These are phyloP conservation scores for Boletus tomentosulus DNA, from an alignment of 768 basidiomycete species.

Conservation along the genomic window DNA sequence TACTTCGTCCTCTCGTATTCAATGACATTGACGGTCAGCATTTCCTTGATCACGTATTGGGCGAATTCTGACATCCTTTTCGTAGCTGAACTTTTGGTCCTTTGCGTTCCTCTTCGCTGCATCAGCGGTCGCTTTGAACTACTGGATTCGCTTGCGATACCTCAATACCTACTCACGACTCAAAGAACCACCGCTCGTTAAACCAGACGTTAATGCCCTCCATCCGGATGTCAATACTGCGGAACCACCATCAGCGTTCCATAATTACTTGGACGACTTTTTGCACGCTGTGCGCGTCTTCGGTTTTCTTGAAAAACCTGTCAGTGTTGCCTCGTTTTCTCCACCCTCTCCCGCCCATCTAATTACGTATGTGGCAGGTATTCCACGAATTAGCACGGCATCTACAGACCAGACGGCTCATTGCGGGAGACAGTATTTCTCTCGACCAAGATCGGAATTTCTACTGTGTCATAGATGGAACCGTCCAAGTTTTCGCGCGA, in stretches of 20 bases:
- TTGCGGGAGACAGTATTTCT: conserved; percentile 92
- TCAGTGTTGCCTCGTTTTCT: conserved; percentile 33
- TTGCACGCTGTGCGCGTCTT: conserved; percentile 94
- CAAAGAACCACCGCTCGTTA: conserved; percentile 77
- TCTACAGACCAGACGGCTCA: conserved; percentile 89
- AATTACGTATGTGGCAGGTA: conserved; percentile 45
- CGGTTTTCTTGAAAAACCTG: conserved; percentile 95
- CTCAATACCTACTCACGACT: conserved; percentile 72
- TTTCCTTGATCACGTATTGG: neutral
- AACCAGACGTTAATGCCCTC: conserved; percentile 79
- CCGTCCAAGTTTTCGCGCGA: conserved; percentile 86
- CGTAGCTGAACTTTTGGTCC: conserved; percentile 86
- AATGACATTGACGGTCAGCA: conserved; percentile 77
- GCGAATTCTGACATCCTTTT: conserved; percentile 8
- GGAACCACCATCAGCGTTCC: conserved; percentile 74
- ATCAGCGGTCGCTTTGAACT: conserved; percentile 65
- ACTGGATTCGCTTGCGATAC: conserved; percentile 81
- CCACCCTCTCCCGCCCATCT: neutral
- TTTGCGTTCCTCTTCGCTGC: conserved; percentile 74
- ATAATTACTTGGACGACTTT: conserved; percentile 97
- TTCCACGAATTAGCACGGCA: conserved; percentile 98
- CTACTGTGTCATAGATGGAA: conserved; percentile 98
- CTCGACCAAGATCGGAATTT: conserved; percentile 92
- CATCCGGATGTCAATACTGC: conserved; percentile 87
- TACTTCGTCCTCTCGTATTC: conserved; percentile 81